Evolutionary conservation across 495 filamentous ascomycete genomes (phyloP).

Genomic region (Bacidia gigantensis): DNA sequence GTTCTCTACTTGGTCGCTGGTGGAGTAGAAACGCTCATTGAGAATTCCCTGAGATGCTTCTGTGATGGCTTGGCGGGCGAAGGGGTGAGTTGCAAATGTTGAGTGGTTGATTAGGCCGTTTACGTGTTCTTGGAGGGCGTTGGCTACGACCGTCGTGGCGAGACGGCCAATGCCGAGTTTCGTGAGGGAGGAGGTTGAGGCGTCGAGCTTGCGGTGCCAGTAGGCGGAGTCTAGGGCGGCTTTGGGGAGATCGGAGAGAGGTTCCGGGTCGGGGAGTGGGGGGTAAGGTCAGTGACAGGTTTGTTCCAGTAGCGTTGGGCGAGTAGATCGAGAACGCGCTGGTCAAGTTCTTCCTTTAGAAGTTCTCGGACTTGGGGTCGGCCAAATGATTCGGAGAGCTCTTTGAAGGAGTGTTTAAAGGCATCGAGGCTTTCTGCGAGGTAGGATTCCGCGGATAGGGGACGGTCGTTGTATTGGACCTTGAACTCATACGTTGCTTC

Average conservation of each 20-base stretch:
- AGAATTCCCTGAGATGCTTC: conserved; percentile 79
- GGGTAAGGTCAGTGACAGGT: conserved; percentile 62
- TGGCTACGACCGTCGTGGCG: conserved; percentile 79
- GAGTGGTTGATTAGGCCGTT: conserved; percentile 63
- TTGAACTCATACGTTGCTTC: conserved; percentile 99
- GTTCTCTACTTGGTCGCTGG: conserved; percentile 96
- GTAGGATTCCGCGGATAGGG: conserved; percentile 88
- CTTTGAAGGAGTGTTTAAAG: conserved; percentile 97
- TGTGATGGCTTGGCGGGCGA: conserved; percentile 77
- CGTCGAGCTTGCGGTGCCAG: conserved; percentile 92
- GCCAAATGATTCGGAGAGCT: conserved; percentile 79
- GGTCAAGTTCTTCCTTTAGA: conserved; percentile 83
- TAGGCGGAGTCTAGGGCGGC: conserved; percentile 55
- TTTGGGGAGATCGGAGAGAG: conserved; percentile 63
- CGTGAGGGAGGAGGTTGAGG: conserved; percentile 75
- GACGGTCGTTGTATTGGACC: conserved; percentile 96
- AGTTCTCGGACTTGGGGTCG: conserved; percentile 77
- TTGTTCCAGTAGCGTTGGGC: conserved; percentile 96
- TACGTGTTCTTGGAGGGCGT: conserved; percentile 72
- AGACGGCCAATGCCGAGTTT: conserved; percentile 87
- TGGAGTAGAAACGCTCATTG: conserved; percentile 89
- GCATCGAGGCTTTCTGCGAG: conserved; percentile 85
- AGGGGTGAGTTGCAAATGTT: conserved; percentile 79
- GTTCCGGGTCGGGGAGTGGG: conserved; percentile 53
- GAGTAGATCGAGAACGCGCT: conserved; percentile 88